Percentiles rank a stretch among this genome's conserved stretches.
phyloP scores from a whole-genome alignment of 495 filamentous ascomycete species.

The Apiosordaria backusii region DNA sequence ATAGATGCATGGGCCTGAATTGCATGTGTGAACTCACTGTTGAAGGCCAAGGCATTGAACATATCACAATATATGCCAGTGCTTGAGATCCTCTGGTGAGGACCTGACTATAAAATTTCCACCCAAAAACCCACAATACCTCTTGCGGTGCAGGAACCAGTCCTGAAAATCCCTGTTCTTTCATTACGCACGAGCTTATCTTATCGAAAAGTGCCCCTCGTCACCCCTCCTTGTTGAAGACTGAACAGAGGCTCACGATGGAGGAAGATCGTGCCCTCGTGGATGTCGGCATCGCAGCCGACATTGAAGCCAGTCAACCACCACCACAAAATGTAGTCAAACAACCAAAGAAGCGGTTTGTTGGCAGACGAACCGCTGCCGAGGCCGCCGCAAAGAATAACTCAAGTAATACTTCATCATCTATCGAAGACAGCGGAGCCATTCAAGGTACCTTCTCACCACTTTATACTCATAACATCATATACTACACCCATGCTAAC shows the following conservation, averaged over 20 bases:
- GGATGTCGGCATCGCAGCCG: constrained; percentile 53
- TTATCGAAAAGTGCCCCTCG: not conserved
- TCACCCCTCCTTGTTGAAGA: not conserved
- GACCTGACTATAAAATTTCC: not conserved
- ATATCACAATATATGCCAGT: no score
- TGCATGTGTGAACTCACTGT: not conserved
- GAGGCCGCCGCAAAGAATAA: constrained; percentile 51
- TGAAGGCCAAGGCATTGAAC: not conserved
- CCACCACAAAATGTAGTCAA: constrained; percentile 33
- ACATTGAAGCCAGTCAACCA: constrained; percentile 48
- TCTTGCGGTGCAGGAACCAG: not conserved
- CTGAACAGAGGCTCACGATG: constrained; percentile 32
- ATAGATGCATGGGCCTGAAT: not conserved
- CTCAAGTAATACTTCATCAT: constrained; percentile 36
- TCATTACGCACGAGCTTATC: not conserved
- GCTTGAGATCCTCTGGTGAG: no score
- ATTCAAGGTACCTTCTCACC: constrained; percentile 49
- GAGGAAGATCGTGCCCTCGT: constrained; percentile 51
- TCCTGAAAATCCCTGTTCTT: not conserved
- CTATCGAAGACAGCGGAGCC: constrained; percentile 62
- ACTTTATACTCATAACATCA: not conserved
- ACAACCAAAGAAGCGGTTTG: constrained; percentile 75
- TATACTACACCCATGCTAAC: constrained; percentile 10
- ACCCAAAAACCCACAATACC: not conserved
- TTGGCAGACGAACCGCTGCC: constrained; percentile 59